phyloP scores from a whole-genome alignment of 768 basidiomycete genomes.

The Tylopilus plumbeoviolaceoides region DNA sequence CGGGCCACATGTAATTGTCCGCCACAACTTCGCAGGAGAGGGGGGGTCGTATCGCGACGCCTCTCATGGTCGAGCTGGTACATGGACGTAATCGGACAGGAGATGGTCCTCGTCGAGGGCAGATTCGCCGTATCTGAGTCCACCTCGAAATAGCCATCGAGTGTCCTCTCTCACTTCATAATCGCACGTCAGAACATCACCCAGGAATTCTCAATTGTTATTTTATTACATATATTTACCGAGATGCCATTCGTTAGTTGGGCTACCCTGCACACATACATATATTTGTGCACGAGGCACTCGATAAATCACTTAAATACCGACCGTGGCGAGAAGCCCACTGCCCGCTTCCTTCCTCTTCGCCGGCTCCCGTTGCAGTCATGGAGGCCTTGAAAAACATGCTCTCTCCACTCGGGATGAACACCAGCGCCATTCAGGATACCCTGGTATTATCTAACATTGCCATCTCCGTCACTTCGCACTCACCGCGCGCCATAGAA shows the following conservation, averaged over 20 bases:
- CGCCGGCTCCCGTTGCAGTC: conserved; percentile 23
- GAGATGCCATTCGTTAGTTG: conserved; percentile 27
- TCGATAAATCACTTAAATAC: conserved; percentile 35
- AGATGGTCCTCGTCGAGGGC: neutral
- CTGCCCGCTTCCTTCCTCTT: conserved; percentile 33
- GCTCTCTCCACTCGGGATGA: conserved; percentile 66
- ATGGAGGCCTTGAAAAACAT: conserved; percentile 75
- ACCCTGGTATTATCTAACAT: conserved; percentile 52
- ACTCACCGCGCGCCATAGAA: conserved; percentile 44
- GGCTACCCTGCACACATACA: conserved; percentile 23
- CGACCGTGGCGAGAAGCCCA: conserved; percentile 29
- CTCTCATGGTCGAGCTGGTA: neutral
- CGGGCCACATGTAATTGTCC: conserved; percentile 13
- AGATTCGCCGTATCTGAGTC: conserved; percentile 19
- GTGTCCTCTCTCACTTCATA: conserved; percentile 11
- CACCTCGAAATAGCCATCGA: conserved; percentile 17
- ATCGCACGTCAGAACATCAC: conserved; percentile 19
- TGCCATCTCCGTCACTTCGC: neutral
- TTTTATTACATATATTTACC: conserved; percentile 22
- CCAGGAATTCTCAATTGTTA: conserved; percentile 15
- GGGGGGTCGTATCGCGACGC: conserved; percentile 3
- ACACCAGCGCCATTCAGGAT: conserved; percentile 69
- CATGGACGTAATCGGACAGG: conserved; percentile 13
- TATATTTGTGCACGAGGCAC: conserved; percentile 32
- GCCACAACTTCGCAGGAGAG: conserved; percentile 11